These are phyloP conservation scores for Russula vinacea DNA, from an alignment of 768 basidiomycete genomes.

Conservation along the genomic window DNA sequence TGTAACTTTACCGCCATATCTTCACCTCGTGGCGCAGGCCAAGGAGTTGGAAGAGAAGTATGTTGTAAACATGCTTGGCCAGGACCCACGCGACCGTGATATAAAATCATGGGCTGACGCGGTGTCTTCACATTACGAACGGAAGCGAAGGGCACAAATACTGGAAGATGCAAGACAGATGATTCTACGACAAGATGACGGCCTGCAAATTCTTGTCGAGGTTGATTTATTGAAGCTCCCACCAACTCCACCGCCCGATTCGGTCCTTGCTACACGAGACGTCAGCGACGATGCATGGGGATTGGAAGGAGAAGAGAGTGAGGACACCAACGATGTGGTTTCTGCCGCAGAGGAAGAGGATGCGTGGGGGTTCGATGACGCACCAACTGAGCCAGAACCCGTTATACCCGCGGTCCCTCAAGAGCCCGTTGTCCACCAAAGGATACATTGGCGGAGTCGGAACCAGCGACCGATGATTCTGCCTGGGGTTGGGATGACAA, in stretches of 20 bases:
- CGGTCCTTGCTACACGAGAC: conserved; percentile 11
- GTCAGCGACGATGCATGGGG: conserved; percentile 45
- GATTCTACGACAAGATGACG: conserved; percentile 45
- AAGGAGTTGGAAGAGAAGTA: conserved; percentile 63
- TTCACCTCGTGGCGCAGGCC: conserved; percentile 54
- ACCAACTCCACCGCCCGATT: neutral
- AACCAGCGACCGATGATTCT: conserved; percentile 39
- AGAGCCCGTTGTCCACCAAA: conserved; percentile 13
- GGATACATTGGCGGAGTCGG: conserved; percentile 29
- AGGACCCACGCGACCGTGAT: conserved; percentile 46
- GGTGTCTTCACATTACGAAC: conserved; percentile 73
- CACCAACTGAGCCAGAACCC: conserved; percentile 42
- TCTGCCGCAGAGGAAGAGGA: conserved; percentile 33
- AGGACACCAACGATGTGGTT: conserved; percentile 27
- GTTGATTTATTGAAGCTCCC: conserved; percentile 11
- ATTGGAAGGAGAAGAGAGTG: conserved; percentile 41
- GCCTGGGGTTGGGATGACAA: conserved; percentile 81
- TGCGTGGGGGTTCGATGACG: conserved; percentile 45
- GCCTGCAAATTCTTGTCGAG: conserved; percentile 41
- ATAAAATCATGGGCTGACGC: conserved; percentile 69
- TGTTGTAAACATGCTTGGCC: conserved; percentile 49
- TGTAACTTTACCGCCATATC: conserved; percentile 55
- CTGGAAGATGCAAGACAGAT: conserved; percentile 58
- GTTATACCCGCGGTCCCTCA: conserved; percentile 6
- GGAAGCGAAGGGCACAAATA: conserved; percentile 62